Evolutionary conservation across 352 stramenopile genomes (phyloP).

Genomic region (Poterioochromonas sp.): DNA sequence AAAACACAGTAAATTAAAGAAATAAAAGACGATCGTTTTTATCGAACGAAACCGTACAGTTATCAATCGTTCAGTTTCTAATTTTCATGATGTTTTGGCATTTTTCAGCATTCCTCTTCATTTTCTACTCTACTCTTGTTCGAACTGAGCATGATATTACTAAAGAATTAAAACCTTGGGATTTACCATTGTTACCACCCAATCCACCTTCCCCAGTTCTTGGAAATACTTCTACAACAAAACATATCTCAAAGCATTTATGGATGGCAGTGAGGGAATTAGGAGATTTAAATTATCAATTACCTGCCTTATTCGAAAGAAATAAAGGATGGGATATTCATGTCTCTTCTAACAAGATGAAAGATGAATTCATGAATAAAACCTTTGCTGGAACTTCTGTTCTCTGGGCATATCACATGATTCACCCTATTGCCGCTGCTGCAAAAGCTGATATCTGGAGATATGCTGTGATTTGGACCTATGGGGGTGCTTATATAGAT

Average conservation of each 20-base stretch:
- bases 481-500: conserved; percentile 34
- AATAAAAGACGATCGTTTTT: no score
- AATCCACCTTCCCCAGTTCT: conserved; percentile 5
- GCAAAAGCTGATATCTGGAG: conserved; percentile 31
- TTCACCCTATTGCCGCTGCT: conserved; percentile 7
- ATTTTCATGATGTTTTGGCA: no score
- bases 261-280: conserved; percentile 23
- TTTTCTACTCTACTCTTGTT: no score
- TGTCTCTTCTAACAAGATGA: conserved; percentile 18
- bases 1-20: no score
- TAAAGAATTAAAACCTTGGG: conserved; percentile 15
- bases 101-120: no score
- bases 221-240: not conserved
- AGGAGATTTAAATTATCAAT: conserved; percentile 21
- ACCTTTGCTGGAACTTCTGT: conserved; percentile 7
- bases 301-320: conserved; percentile 3
- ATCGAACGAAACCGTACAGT: no score
- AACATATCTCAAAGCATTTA: conserved; percentile 8
- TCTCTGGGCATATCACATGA: conserved; percentile 32
- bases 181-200: conserved; percentile 20
- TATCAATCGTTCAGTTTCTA: no score
- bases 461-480: conserved; percentile 32
- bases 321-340: conserved; percentile 16
- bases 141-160: no score
- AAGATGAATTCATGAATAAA: conserved; percentile 33